Conservation (phyloP, 2,329 filamentous ascomycete genomes). For the Monilinia laxa region DNA sequence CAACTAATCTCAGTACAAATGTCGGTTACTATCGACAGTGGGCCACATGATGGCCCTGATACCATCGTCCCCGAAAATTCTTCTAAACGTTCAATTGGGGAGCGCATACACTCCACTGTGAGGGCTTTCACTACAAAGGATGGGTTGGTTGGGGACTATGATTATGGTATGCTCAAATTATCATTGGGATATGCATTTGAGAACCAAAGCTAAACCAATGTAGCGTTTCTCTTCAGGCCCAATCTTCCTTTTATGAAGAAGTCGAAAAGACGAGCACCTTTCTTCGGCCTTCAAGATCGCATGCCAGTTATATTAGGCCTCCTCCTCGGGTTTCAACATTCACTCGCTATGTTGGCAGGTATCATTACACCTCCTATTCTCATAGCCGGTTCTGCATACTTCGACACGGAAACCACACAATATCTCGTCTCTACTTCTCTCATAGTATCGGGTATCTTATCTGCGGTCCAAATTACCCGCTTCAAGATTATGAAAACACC, state of each 20-base stretch:
- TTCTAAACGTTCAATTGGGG: slow-evolving; percentile 45
- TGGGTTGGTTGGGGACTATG: slow-evolving; percentile 81
- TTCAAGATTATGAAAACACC: slow-evolving; percentile 69
- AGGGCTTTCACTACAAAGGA: slow-evolving; percentile 52
- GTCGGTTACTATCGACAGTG: slow-evolving; percentile 35
- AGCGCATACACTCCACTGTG: slow-evolving; percentile 43
- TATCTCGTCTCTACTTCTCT: slow-evolving; percentile 61
- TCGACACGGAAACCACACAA: slow-evolving; percentile 60
- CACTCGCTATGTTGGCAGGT: slow-evolving; percentile 66
- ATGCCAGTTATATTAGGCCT: slow-evolving; percentile 75
- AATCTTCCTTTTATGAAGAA: slow-evolving; percentile 81
- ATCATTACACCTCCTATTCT: slow-evolving; percentile 74
- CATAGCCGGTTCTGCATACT: slow-evolving; percentile 57
- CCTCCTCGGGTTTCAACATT: slow-evolving; percentile 76
- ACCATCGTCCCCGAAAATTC: slow-evolving; percentile 45
- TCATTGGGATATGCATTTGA: slow-evolving; percentile 3
- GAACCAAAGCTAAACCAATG: slow-evolving; percentile 21
- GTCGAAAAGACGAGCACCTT: slow-evolving; percentile 60
- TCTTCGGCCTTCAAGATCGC: slow-evolving; percentile 78
- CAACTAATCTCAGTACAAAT: slow-evolving; percentile 22
- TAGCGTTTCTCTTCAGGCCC: slow-evolving; percentile 67
- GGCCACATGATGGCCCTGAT: slow-evolving; percentile 43
- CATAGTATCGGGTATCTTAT: slow-evolving; percentile 76
- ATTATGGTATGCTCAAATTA: slow-evolving; percentile 63
- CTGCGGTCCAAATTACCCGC: slow-evolving; percentile 72